Conservation (phyloP, 2,329 filamentous ascomycete species). For the Truncatella angustata region DNA sequence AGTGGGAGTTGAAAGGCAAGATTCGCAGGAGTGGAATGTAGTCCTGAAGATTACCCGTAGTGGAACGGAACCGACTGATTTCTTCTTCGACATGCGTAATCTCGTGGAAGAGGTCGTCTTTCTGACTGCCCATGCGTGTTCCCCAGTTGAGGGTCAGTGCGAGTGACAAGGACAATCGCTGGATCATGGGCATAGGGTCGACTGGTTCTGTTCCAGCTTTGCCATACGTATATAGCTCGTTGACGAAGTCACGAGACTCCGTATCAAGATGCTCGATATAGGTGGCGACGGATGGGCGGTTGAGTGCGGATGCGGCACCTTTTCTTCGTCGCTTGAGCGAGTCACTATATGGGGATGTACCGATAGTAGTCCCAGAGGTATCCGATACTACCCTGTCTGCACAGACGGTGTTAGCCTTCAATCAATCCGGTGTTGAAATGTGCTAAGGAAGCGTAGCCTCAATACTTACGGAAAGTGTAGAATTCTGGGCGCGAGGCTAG, state of each 20-base stretch:
- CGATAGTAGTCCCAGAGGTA: slow-evolving; percentile 78
- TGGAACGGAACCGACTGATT: slow-evolving; percentile 73
- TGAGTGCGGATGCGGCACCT: slow-evolving; percentile 75
- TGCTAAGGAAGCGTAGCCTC: slow-evolving; percentile 37
- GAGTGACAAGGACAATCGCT: slow-evolving; percentile 74
- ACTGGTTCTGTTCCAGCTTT: slow-evolving; percentile 61
- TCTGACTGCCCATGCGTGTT: slow-evolving; percentile 68
- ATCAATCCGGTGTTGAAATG: background rate
- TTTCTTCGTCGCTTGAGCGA: slow-evolving; percentile 75
- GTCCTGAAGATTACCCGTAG: slow-evolving; percentile 82
- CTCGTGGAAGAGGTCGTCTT: slow-evolving; percentile 67
- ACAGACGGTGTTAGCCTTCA: no score
- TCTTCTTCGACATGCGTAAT: slow-evolving; percentile 74
- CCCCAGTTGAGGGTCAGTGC: slow-evolving; percentile 79
- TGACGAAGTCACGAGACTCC: slow-evolving; percentile 71
- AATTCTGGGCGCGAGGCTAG: slow-evolving; percentile 75
- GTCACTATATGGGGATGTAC: slow-evolving; percentile 81
- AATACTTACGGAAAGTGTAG: slow-evolving; percentile 71
- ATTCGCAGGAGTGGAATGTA: slow-evolving; percentile 73
- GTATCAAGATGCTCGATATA: slow-evolving; percentile 83
- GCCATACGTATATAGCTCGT: slow-evolving; percentile 66
- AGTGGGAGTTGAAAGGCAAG: slow-evolving; percentile 36
- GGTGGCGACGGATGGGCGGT: slow-evolving; percentile 70
- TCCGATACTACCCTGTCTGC: slow-evolving; percentile 55
- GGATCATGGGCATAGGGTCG: slow-evolving; percentile 71